Evolutionary conservation across 352 stramenopile genomes (phyloP).

Genomic region (Phytophthora hybrid): DNA sequence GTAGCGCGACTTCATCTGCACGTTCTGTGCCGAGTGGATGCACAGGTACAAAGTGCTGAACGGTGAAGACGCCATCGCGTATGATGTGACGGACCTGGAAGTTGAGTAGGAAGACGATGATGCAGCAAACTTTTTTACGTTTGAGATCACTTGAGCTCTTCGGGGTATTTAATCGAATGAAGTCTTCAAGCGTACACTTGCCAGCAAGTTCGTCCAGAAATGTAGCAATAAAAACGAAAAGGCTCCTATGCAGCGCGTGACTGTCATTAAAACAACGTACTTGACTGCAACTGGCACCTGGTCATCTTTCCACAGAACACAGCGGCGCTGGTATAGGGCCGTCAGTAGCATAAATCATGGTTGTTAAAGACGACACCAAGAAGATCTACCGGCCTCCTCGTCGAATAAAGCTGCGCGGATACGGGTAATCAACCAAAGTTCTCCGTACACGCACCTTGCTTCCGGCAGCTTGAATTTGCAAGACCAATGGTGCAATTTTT

Average conservation of each 20-base stretch:
- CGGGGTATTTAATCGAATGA: slow-evolving; percentile 10
- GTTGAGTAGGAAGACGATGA: neutral
- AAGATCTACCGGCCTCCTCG: neutral
- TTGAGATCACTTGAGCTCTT: neutral
- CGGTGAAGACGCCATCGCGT: neutral
- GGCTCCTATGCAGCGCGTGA: slow-evolving; percentile 2
- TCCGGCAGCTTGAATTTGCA: neutral
- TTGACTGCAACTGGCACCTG: slow-evolving; percentile 5
- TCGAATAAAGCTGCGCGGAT: no score
- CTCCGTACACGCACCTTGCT: no score
- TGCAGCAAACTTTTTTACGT: neutral
- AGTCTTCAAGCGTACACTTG: neutral
- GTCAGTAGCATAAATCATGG: neutral
- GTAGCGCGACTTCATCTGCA: slow-evolving; percentile 42
- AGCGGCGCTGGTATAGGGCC: slow-evolving; percentile 6
- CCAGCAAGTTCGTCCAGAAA: neutral
- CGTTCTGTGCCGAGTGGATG: slow-evolving; percentile 59
- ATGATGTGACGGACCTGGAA: no score
- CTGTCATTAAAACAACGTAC: neutral
- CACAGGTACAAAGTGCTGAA: slow-evolving; percentile 52
- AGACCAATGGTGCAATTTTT: neutral
- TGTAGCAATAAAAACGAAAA: neutral
- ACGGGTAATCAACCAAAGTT: no score
- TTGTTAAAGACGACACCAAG: neutral
- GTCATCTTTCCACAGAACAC: neutral